Evolutionary conservation across 2,329 filamentous ascomycete genomes (phyloP), one percentile per base, ranked within the genome.

Genomic region (Ceratocystis harringtonii): DNA sequence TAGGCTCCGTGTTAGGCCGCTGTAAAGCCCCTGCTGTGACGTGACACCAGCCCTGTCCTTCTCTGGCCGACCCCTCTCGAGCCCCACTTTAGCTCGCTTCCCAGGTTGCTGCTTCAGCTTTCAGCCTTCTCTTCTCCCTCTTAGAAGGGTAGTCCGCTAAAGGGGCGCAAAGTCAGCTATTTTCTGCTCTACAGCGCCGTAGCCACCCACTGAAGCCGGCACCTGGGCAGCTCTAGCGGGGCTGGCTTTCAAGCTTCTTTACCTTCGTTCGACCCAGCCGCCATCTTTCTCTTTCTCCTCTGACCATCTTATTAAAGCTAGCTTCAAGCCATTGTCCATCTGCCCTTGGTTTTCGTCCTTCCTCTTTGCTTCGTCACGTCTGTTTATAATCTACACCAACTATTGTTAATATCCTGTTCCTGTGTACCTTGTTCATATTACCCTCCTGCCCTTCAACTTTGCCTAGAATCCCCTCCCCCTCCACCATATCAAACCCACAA

Each of bases 391-490:
- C 45, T 52, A 25, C 22, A 25, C 48, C 10, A 19, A 17, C 45
- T 41, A 3, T 15, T 36, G 36, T 8, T 41, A 36, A 52, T 44
- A 58, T 57, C 28, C 32, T 48, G 17, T 22, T 36, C 45, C 28
- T 57, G 32, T 62, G 5, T 62, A 17, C 30, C 43, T 32, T 57
- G 28, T 44, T n/a, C n/a, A 63, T 63, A 63, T 28, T 52, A 32
- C 15, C 32, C 17, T 22, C 45, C 50, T 25, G 19, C 45, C 50
- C 41, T 45, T 60, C 22, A 28, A 8, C 48, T 48, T 36, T 41
- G 48, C 30, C 61, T 63, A 50, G 65, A 60, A 68, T 64, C 36
- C 66, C 64, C 44, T 57, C 36, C 30, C 67, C 63, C 68, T 69
- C 70, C 60, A 15, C 25, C 25, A 17, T 66, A 41, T 28, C 19